Evolutionary conservation across 1,284 basidiomycete species (phyloP), one percentile per base, ranked within the genome.

Genomic region (Sparassis latifolia): DNA sequence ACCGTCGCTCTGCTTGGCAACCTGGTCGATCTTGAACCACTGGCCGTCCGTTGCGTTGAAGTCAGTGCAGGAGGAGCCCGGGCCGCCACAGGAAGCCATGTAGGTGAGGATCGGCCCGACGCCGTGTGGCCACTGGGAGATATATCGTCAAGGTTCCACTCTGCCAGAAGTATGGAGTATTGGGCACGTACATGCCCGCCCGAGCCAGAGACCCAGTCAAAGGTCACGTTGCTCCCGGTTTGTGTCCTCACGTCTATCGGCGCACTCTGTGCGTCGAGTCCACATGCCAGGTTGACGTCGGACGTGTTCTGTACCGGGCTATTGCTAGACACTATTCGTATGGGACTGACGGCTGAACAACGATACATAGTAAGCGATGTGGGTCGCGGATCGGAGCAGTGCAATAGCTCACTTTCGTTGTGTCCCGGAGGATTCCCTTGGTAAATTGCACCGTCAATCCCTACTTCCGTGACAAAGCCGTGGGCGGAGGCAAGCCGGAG

Each of bases 71-170:
- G 78, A 69, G 0, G 70, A 68, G 6, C 10, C 6, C 32, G 66
- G 60, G 5, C 76, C 75, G n/a, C 51, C 56, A 58, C 85, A 88
- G 28, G 74, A 70, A 0, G 84, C 76, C 75, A 89, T 74, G 64
- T 89, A 89, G 38, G 80, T 83, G 63, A 88, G 67, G 61, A 88
- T 66, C 1, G 86, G 85, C 7, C 86, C 86, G 28, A 70, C 55
- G 43, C 62, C 58, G 54, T 66, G 64, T 5, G 54, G 56, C 64
- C 82, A 60, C 84, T 74, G 56, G 7, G 27, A 7, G 83, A 82
- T 2, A 76, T 75, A 80, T 31, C 10, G 31, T 44, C 5, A 40
- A 48, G 9, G n/a, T 49, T n/a, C 37, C 12, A 20, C 10, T 43
- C 12, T 4, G 37, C 29, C 10, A 29, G 12, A 20, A n/a, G 10